Base-by-base conservation (phyloP, 1,139 yeast genomes). In the Suhomyces panamericanus region DNA sequence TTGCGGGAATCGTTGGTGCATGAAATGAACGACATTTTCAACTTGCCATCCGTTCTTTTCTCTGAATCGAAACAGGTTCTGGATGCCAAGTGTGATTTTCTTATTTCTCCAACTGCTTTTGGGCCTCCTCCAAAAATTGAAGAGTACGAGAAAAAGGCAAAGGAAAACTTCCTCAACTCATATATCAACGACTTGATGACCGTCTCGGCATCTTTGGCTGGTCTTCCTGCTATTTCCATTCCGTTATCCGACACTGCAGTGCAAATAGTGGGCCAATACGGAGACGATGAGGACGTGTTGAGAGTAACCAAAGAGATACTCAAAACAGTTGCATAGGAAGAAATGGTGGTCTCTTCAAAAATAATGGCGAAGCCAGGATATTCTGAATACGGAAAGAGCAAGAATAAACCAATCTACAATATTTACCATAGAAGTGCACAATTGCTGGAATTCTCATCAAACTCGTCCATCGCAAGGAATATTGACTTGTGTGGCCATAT, bases 121-220 rank as follows among this genome's bases (percentile, higher is more conserved):
- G 71, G 75, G n/a, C 54, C 70, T 35, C 83, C 96, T 6, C 81
- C 84, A 6, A 62, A 75, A 6, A 54, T 85, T 16, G 63, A 72
- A 14, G 72, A 78, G 24, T 77, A 70, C 51, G 45, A 59, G 28
- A 38, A 55, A 39, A 49, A 64, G 39, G 61, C 73, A 29, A 48
- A 57, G 3, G 61, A 66, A n/a, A 70, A 77, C 42, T 73, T 87
- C 6, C 73, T 87, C 7, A 80, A 80, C 41, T 76, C 84, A 14
- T 90, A 87, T 56, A 73, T 85, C 40, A 87, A 89, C 60, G 99
- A 95, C 61, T 81, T 87, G 1, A 73, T 90, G 49, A 89, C 97
- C 0, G 86, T 91, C 4, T 97, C 99, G 0, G 87, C 95, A 35
- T 90, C 96, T 1, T 67, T 95, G 50, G 95, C 96, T 0, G 99